Base-by-base conservation (phyloP, 2,329 filamentous ascomycete genomes). In the Fusarium foetens region DNA sequence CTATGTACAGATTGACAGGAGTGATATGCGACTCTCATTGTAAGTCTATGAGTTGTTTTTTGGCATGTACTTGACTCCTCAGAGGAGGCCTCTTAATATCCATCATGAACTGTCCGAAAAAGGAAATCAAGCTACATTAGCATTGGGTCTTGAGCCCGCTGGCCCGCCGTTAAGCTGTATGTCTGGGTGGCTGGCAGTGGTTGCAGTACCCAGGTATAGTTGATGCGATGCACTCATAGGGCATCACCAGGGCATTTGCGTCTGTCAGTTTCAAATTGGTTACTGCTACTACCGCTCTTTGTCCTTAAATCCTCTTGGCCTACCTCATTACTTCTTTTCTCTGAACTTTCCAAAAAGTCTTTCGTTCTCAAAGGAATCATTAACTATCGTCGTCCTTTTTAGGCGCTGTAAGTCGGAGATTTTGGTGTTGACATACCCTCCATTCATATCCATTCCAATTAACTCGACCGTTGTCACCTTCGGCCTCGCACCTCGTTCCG, bases 1-100 rank as follows among this genome's bases (percentile, higher is more conserved):
- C 38, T 48, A 62, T 54, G 16, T 39, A 33, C 62, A 67, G 33
- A 14, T n/a, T 36, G 23, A 31, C 42, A 51, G n/a, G 38, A 42
- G 25, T 35, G 17, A 31, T 46, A 35, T 55, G 45, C 33, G 36
- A 64, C 8, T 27, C 23, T 21, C 39, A 51, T 33, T 42, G 38
- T 48, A 21, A 23, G 19, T 55, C 42, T 33, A 66, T 72, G 69
- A 72, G 69, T 55, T 72, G 69, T 72, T 72, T 72, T 72, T 43
- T 49, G 29, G 9, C 33, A 43, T 49, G 48, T 65, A 58, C 38
- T 42, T 66, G 61, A 14, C 17, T 45, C n/a, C 27, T 61, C 25
- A 42, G 43, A 59, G 66, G 70, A 72, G 70, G 70, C 70, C 70
- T 73, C 70, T 70, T 36, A 61, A 39, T 27, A 29, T 66, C 27